These are phyloP conservation scores for Casuarina glauca DNA, from an alignment of 306 rosid species.

Conservation along the genomic window DNA sequence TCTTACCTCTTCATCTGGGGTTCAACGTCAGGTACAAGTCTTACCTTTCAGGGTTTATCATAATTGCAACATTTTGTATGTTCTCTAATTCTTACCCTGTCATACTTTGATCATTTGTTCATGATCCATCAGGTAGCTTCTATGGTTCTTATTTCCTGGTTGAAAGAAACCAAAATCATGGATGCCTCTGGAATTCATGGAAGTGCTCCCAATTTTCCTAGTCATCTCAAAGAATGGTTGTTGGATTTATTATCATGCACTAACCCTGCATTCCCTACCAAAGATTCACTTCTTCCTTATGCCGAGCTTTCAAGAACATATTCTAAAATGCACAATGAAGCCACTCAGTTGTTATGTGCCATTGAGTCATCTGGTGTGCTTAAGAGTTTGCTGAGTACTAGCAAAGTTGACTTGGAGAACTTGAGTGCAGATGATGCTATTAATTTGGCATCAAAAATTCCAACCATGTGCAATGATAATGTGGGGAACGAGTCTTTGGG, in stretches of 20 bases:
- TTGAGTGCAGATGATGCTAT: conserved; percentile 83
- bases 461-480: conserved; percentile 48
- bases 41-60: conserved; percentile 14
- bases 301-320: conserved; percentile 90
- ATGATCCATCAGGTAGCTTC: conserved; percentile 72
- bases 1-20: conserved; percentile 74
- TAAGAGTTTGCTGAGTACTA: conserved; percentile 44
- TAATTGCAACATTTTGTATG: conserved; percentile 10
- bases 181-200: conserved; percentile 34
- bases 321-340: conserved; percentile 88
- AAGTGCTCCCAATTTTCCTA: conserved; percentile 47
- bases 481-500: conserved; percentile 45
- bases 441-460: conserved; percentile 80
- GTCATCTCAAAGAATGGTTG: conserved; percentile 57
- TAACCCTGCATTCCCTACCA: conserved; percentile 88
- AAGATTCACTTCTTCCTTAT: conserved; percentile 80
- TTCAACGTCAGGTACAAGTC: conserved; percentile 78
- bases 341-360: conserved; percentile 65
- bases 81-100: neutral
- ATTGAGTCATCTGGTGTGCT: conserved; percentile 57
- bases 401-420: conserved; percentile 58
- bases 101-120: conserved; percentile 13
- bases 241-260: conserved; percentile 79
- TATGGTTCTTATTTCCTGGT: conserved; percentile 90
- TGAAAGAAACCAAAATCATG: conserved; percentile 58